These are phyloP conservation scores for Saccharomyces eubayanus DNA, from an alignment of 805 yeast genomes.

Conservation along the genomic window DNA sequence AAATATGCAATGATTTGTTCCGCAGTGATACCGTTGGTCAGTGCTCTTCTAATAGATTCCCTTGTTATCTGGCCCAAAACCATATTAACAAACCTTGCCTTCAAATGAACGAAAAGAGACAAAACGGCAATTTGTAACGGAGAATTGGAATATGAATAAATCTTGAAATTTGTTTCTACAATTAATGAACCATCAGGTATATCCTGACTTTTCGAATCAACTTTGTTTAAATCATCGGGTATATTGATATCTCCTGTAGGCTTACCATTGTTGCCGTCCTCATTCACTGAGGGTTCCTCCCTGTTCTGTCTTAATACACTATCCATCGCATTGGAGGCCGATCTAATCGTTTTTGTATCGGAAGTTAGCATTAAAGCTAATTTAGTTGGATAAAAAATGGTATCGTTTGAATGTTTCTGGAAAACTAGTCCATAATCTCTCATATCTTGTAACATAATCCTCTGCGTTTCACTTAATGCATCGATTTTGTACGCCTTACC, in stretches of 20 bases:
- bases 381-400: constrained; percentile 81
- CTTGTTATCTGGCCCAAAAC: constrained; percentile 90
- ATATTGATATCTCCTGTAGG: constrained; percentile 9
- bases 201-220: constrained; percentile 18
- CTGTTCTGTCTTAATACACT: constrained; percentile 42
- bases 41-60: constrained; percentile 80
- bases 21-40: constrained; percentile 84
- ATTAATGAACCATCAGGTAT: constrained; percentile 60
- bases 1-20: constrained; percentile 87
- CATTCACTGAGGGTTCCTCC: constrained; percentile 6
- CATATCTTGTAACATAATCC: constrained; percentile 78
- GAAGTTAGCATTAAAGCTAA: constrained; percentile 85
- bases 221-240: constrained; percentile 25
- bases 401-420: constrained; percentile 47
- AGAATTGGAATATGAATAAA: constrained; percentile 88
- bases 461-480: constrained; percentile 69
- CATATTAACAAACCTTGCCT: constrained; percentile 80
- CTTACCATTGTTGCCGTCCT: constrained; percentile 10
- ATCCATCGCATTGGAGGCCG: constrained; percentile 70
- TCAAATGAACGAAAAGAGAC: constrained; percentile 78
- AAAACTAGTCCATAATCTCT: constrained; percentile 88
- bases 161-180: constrained; percentile 86
- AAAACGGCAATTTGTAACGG: constrained; percentile 92
- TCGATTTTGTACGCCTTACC: constrained; percentile 77
- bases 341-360: constrained; percentile 60